A percentile compares a stretch with the other conserved stretches of the same genome.
phyloP scores from a whole-genome alignment of 208 protist genomes.

The Blechomonas ayalai region DNA sequence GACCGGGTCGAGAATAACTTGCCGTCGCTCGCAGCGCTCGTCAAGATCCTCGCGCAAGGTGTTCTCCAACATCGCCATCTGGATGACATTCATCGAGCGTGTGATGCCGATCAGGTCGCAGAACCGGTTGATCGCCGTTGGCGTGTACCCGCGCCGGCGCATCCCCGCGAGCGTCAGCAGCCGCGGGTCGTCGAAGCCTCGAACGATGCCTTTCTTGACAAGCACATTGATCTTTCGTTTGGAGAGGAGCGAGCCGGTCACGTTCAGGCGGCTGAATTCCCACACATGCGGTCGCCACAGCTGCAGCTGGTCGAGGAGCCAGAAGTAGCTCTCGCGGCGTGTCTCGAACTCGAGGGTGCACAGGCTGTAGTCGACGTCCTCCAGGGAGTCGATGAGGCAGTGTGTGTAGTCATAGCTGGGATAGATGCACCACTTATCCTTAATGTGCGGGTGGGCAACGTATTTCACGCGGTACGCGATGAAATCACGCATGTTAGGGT shows the following conservation, averaged over 20 bases:
- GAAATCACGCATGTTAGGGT: slow-evolving; percentile 98
- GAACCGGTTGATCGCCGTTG: slow-evolving; percentile 95
- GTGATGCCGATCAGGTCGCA: slow-evolving; percentile 95
- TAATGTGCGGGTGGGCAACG: slow-evolving; percentile 88
- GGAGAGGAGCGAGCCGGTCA: slow-evolving; percentile 96
- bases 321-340: slow-evolving; percentile 97
- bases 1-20: slow-evolving; percentile 94
- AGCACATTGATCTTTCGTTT: slow-evolving; percentile 98
- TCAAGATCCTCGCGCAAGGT: slow-evolving; percentile 94
- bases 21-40: slow-evolving; percentile 67
- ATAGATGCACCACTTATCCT: slow-evolving; percentile 98
- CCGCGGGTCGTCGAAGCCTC: slow-evolving; percentile 97
- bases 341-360: slow-evolving; percentile 99
- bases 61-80: slow-evolving; percentile 94
- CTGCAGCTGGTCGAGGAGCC: slow-evolving; percentile 86
- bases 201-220: slow-evolving; percentile 92
- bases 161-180: slow-evolving; percentile 96
- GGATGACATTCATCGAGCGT: slow-evolving; percentile 89
- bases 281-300: slow-evolving; percentile 93
- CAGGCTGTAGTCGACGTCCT: slow-evolving; percentile 99
- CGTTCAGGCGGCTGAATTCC: slow-evolving; percentile 98
- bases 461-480: slow-evolving; percentile 99
- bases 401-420: slow-evolving; percentile 99
- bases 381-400: slow-evolving; percentile 98
- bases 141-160: slow-evolving; percentile 96